Conservation (phyloP, 1,139 yeast species). For the Suhomyces panamericanus region DNA sequence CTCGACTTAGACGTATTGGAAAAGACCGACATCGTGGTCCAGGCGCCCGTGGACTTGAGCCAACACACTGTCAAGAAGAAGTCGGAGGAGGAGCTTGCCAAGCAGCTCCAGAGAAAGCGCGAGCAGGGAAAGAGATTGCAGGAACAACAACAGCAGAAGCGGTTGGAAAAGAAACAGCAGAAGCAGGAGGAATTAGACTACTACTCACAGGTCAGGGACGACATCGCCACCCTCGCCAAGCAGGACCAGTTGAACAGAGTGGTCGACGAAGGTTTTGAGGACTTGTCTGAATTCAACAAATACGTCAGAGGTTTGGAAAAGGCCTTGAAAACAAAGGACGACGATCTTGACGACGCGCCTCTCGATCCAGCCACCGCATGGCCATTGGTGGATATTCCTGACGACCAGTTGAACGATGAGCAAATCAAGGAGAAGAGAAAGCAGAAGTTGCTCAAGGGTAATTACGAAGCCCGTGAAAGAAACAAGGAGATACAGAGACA, state of each 20-base stretch:
- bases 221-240: constrained; percentile 47
- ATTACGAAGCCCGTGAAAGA: constrained; percentile 82
- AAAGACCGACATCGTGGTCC: constrained; percentile 68
- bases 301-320: constrained; percentile 67
- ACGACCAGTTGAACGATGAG: constrained; percentile 76
- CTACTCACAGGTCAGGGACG: constrained; percentile 57
- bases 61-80: constrained; percentile 61
- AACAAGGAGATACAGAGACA: constrained; percentile 72
- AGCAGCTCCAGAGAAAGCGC: constrained; percentile 74
- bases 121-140: constrained; percentile 89
- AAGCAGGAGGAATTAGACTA: constrained; percentile 81
- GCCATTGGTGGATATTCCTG: constrained; percentile 82
- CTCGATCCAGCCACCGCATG: constrained; percentile 57
- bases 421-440: constrained; percentile 84
- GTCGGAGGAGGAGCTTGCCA: constrained; percentile 76
- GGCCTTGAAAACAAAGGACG: constrained; percentile 55
- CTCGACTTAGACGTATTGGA: constrained; percentile 67
- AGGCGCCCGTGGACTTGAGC: constrained; percentile 67
- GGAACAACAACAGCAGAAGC: constrained; percentile 85
- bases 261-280: constrained; percentile 77
- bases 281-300: constrained; percentile 67
- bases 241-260: constrained; percentile 49
- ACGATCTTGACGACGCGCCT: constrained; percentile 43
- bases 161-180: constrained; percentile 76
- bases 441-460: constrained; percentile 80